Evolutionary conservation across 176 grass and related monocot species (phyloP), one percentile per base, ranked within the genome.

Genomic region (Cenchrus americanus): DNA sequence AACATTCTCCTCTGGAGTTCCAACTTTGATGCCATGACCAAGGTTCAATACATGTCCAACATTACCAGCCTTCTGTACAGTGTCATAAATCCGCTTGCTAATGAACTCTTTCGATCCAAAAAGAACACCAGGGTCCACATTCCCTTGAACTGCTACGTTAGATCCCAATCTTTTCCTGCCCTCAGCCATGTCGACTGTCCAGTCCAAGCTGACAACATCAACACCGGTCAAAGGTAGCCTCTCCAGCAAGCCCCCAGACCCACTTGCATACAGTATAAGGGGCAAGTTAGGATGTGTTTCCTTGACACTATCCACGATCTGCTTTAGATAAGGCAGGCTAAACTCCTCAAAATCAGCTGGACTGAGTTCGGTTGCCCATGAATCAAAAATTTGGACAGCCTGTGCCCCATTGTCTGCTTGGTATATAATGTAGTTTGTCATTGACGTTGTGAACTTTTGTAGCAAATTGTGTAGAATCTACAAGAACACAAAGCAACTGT

Each of bases 81-180:
- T 98, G 43, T 95, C 96, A 15, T 77, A 22, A 73, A 98, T 92
- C 34, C 93, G 84, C 69, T 95, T 86, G 40, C 85, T 94, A 85
- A 98, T 95, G 68, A 98, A 98, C 62, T 98, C 96, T 86, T 93
- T 98, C 0, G 93, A 95, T 53, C 96, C 96, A 68, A 98, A 95
- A 75, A 98, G 91, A 82, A 93, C 96, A 80, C 96, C 96, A 73
- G 96, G 96, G 71, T 98, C 96, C 55, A 98, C 91, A 42, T 98
- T 98, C 10, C 96, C 96, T 72, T 98, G 96, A 60, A 98, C 96
- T 6, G 93, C 96, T 62, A 95, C 76, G 34, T 95, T 87, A 46
- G 89, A 85, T 80, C 96, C 96, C 93, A 98, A 73, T 71, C 96
- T 85, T 91, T 63, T 91, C 59, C 96, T 87, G 5, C 96, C 96